These are phyloP conservation scores for Carallia pectinifolia DNA, from an alignment of 345 rosid species.

Conservation along the genomic window DNA sequence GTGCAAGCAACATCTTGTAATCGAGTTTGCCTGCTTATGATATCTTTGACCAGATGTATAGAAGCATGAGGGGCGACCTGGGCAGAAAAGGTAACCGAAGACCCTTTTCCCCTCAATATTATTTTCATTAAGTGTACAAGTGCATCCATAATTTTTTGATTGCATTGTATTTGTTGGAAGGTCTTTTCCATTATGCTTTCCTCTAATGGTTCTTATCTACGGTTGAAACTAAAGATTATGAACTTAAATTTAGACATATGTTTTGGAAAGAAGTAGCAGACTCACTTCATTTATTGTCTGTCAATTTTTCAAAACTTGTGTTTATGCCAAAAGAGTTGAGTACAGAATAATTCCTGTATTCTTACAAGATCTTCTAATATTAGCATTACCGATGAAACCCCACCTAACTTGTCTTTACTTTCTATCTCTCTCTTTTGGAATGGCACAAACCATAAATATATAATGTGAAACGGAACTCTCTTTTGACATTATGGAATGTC, in stretches of 20 bases:
- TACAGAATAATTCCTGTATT: slow-evolving; percentile 14
- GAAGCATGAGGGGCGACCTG: slow-evolving; percentile 13
- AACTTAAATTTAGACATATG: slow-evolving; percentile 4
- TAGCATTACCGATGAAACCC: slow-evolving; percentile 37
- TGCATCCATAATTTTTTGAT: background rate
- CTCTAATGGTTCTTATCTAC: slow-evolving; percentile 30
- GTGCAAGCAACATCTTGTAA: background rate
- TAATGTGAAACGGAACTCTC: too few relatives aligned
- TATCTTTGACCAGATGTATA: background rate
- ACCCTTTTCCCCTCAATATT: too few relatives aligned
- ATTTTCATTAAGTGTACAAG: background rate
- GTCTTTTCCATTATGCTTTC: slow-evolving; percentile 29
- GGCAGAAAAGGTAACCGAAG: slow-evolving; percentile 51
- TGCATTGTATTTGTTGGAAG: slow-evolving; percentile 20
- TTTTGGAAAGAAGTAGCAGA: slow-evolving; percentile 23
- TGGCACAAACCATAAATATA: background rate
- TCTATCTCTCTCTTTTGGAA: background rate
- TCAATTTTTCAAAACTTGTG: background rate
- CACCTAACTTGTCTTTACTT: background rate
- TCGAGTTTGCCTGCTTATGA: background rate
- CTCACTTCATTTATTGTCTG: slow-evolving; percentile 39
- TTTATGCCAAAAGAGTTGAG: slow-evolving; percentile 32
- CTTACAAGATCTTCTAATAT: slow-evolving; percentile 32
- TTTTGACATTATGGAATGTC: background rate
- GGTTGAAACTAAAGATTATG: slow-evolving; percentile 12